Percentiles rank a stretch among this genome's conserved stretches.
Evolutionary conservation across 352 stramenopile species (phyloP).

Genomic region (Globisporangium megalacanthum): DNA sequence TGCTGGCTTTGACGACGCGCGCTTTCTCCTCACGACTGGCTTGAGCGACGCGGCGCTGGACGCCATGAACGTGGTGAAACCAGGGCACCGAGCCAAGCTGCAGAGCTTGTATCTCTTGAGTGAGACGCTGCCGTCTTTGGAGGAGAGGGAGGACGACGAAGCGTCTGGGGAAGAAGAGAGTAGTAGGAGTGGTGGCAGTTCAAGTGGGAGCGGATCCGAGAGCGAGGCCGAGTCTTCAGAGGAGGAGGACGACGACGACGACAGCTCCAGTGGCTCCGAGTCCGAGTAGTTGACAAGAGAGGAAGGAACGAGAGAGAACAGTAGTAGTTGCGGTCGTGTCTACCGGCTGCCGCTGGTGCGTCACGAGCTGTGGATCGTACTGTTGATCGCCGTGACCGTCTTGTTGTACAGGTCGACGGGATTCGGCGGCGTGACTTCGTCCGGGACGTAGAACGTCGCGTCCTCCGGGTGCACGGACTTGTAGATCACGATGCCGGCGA

Average conservation of each 20-base stretch:
- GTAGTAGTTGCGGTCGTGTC: background rate
- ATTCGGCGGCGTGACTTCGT: conserved; percentile 79
- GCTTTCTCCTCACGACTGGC: conserved; percentile 43
- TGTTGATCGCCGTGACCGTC: conserved; percentile 58
- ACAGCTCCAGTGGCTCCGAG: background rate
- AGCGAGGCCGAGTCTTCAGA: conserved; percentile 10
- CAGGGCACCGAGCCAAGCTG: conserved; percentile 67
- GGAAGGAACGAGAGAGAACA: background rate
- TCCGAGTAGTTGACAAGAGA: conserved; percentile 1
- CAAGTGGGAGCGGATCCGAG: conserved; percentile 1
- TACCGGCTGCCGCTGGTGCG: no score
- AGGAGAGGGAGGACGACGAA: conserved; percentile 4
- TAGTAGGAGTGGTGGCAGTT: background rate
- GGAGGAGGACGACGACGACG: conserved; percentile 11
- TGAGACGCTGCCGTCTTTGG: conserved; percentile 31
- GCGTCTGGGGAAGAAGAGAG: background rate
- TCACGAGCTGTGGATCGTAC: conserved; percentile 30
- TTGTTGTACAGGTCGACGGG: conserved; percentile 73
- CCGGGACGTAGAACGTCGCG: conserved; percentile 78
- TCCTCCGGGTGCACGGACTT: conserved; percentile 70
- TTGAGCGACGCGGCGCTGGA: conserved; percentile 49
- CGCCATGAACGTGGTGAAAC: conserved; percentile 57
- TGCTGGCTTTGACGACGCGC: conserved; percentile 62
- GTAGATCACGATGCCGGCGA: conserved; percentile 82
- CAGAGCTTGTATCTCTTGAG: conserved; percentile 54